Percentiles rank a stretch among this genome's conserved stretches.
Evolutionary conservation across 148 eudicot species (phyloP).

Genomic region (Camellia lanceoleosa): DNA sequence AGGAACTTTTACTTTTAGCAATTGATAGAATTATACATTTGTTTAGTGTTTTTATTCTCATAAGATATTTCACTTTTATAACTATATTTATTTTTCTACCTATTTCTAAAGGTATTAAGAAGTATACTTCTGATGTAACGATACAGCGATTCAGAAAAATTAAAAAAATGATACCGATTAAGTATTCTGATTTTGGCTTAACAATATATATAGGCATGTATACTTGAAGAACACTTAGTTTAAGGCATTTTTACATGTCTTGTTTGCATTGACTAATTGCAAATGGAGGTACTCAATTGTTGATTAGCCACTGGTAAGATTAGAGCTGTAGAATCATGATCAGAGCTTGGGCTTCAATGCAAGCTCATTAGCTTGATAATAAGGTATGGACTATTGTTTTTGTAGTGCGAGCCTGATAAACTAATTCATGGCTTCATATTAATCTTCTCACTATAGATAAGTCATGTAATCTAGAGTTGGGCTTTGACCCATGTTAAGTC

Average conservation of each 20-base stretch:
- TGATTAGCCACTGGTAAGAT: not conserved
- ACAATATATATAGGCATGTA: not conserved
- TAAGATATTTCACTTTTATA: too few relatives aligned
- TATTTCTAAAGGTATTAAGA: too few relatives aligned
- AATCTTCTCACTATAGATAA: not conserved
- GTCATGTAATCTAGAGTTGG: not conserved
- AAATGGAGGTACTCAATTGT: not conserved
- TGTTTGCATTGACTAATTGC: not conserved
- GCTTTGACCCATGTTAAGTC: not conserved
- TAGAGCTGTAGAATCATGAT: conserved; percentile 4
- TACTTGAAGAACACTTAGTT: not conserved
- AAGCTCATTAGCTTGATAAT: not conserved
- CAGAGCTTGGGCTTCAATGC: not conserved
- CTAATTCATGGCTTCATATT: not conserved
- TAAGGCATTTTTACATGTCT: not conserved
- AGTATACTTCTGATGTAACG: too few relatives aligned
- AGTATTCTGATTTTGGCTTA: too few relatives aligned
- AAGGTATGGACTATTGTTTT: not conserved
- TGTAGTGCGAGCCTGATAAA: not conserved
- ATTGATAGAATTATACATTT: too few relatives aligned
- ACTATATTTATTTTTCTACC: too few relatives aligned
- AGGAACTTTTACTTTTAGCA: too few relatives aligned
- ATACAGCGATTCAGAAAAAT: too few relatives aligned
- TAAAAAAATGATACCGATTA: too few relatives aligned
- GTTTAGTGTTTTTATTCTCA: too few relatives aligned